Conservation (phyloP, 2,329 filamentous ascomycete genomes). For the Alternaria sp. region DNA sequence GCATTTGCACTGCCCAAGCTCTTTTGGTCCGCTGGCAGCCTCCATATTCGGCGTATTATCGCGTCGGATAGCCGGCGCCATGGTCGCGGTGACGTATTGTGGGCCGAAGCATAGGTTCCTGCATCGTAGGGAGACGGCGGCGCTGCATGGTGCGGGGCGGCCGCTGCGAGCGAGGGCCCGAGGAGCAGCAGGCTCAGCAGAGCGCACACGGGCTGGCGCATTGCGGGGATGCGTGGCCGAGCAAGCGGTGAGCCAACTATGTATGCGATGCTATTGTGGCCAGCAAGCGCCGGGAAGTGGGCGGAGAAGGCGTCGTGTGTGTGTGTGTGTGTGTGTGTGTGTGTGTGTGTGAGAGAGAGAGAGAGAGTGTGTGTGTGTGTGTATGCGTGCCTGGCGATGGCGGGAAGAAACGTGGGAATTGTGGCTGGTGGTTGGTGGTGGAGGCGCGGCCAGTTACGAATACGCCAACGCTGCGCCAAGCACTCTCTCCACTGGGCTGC, state of each 20-base stretch:
- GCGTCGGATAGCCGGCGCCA: conserved; percentile 52
- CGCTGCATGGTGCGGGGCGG: conserved; percentile 45
- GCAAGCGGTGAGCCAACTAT: background rate
- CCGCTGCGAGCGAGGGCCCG: conserved; percentile 35
- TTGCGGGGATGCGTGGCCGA: conserved; percentile 19
- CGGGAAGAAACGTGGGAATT: conserved; percentile 18
- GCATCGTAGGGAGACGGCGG: conserved; percentile 26
- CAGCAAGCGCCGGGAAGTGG: conserved; percentile 7
- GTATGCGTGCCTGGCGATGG: conserved; percentile 5
- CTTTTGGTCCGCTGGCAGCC: conserved; percentile 32
- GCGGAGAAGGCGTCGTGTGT: conserved; percentile 10
- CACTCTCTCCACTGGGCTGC: conserved; percentile 22
- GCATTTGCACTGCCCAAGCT: conserved; percentile 6
- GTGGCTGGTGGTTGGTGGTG: conserved; percentile 20
- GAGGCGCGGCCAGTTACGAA: conserved; percentile 2
- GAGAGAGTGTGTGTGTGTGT: too few species aligned
- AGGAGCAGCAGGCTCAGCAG: conserved; percentile 45
- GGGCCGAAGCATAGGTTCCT: conserved; percentile 19
- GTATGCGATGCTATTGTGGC: conserved; percentile 1
- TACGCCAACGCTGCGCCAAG: conserved; percentile 12
- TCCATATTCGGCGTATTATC: conserved; percentile 47
- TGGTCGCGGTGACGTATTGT: conserved; percentile 36
- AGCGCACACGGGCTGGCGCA: conserved; percentile 42
- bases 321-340: too few species aligned
- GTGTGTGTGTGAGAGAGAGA: too few species aligned